Percentiles rank a stretch among this genome's conserved stretches.
Conservation (phyloP, 2,329 filamentous ascomycete species). For the Scortechinia acanthostroma region DNA sequence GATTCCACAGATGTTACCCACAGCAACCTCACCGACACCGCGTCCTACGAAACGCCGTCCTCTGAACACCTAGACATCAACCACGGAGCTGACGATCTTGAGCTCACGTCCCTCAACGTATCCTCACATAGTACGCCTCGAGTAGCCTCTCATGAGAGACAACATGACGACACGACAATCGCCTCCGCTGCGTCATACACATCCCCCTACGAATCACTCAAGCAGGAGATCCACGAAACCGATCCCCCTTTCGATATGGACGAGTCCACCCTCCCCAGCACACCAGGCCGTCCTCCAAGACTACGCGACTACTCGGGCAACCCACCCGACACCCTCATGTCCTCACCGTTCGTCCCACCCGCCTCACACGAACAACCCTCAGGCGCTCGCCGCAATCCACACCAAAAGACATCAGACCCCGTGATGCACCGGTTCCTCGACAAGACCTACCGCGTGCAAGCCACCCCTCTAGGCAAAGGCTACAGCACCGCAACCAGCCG, state of each 20-base stretch:
- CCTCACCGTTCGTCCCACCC: not conserved
- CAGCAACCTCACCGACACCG: not conserved
- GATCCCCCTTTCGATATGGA: conserved; percentile 22
- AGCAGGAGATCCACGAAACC: conserved; percentile 50
- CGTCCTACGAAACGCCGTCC: conserved; percentile 10
- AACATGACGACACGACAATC: conserved; percentile 30
- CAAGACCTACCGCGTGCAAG: conserved; percentile 89
- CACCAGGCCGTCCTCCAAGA: not conserved
- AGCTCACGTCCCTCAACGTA: not conserved
- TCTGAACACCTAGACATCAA: conserved; percentile 15
- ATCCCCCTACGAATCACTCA: conserved; percentile 63
- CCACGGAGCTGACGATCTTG: not conserved
- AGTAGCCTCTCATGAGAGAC: conserved; percentile 27
- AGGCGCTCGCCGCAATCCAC: too few relatives aligned
- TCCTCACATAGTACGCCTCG: conserved; percentile 59
- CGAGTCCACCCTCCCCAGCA: conserved; percentile 11
- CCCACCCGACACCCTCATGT: not conserved
- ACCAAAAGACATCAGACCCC: conserved; percentile 37
- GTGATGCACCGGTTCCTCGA: conserved; percentile 87
- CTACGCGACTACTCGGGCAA: not conserved
- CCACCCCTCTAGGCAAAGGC: conserved; percentile 55
- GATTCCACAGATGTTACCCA: not conserved
- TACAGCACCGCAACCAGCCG: not conserved
- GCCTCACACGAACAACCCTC: conserved; percentile 15
- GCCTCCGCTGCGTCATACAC: conserved; percentile 39